These are phyloP conservation scores for Pseudogymnoascus sp. DNA, from an alignment of 2,329 filamentous ascomycete species.

Conservation along the genomic window DNA sequence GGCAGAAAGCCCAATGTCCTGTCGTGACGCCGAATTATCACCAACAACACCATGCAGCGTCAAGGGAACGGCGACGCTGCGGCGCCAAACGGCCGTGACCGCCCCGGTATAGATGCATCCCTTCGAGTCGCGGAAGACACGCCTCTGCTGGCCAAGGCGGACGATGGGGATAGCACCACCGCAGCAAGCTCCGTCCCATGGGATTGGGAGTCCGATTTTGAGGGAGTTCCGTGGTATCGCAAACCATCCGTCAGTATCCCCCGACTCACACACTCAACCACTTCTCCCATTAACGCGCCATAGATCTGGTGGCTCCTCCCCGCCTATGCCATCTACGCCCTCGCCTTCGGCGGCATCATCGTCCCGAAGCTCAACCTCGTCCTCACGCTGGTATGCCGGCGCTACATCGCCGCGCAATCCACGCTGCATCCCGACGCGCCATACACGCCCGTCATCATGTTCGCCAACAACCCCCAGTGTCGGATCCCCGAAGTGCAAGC, in stretches of 20 bases:
- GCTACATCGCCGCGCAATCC: slow-evolving; percentile 68
- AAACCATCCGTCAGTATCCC: slow-evolving; percentile 49
- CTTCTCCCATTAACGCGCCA: neutral
- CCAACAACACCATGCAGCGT: neutral
- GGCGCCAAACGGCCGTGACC: neutral
- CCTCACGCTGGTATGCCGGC: slow-evolving; percentile 71
- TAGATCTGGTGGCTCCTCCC: slow-evolving; percentile 78
- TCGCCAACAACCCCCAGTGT: slow-evolving; percentile 71
- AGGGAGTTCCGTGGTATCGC: slow-evolving; percentile 53
- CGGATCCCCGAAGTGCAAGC: slow-evolving; percentile 71
- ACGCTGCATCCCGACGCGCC: slow-evolving; percentile 50
- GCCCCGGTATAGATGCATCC: neutral
- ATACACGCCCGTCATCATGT: slow-evolving; percentile 58
- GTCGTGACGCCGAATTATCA: neutral
- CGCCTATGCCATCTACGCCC: slow-evolving; percentile 72
- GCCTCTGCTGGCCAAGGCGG: neutral
- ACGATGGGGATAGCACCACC: neutral
- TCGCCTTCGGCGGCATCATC: slow-evolving; percentile 78
- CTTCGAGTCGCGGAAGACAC: neutral
- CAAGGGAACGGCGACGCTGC: neutral
- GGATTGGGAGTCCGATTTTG: slow-evolving; percentile 51
- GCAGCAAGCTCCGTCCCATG: slow-evolving; percentile 28
- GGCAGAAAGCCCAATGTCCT: neutral
- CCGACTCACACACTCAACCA: neutral
- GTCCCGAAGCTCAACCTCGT: slow-evolving; percentile 87